Base-by-base conservation (phyloP, 2,329 filamentous ascomycete genomes). In the Harringtonia aguacate region DNA sequence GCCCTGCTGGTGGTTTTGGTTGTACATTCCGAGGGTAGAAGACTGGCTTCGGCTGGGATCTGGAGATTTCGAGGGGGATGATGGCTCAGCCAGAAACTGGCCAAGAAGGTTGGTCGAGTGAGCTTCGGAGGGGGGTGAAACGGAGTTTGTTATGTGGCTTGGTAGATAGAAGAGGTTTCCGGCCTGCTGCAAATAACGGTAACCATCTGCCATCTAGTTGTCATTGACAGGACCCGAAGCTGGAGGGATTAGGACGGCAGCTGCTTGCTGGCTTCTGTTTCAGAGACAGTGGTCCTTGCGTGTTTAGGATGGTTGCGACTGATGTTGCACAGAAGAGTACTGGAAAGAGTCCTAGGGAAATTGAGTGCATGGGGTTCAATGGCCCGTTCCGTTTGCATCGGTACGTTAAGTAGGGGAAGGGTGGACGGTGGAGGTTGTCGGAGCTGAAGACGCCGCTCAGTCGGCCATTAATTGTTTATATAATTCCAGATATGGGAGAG, bases 191-290 rank as follows among this genome's bases (percentile, higher is more conserved):
- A 69, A 64, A 68, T 78, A 79, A 65, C 70, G 70, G 67, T 75
- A 75, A 74, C 73, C 76, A 78, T 83, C 76, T 68, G 79, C 78
- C 77, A 81, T 79, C 70, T 76, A 79, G 72, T 55, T 61, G 54
- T 53, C 54, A 56, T 57, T 50, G 61, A 62, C 41, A 46, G 48
- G 45, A 42, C 35, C 18, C 31, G 21, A 7, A 35, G 15, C 14
- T 6, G 34, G 31, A 13, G 31, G 22, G 39, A 38, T 37, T 37
- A 42, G 36, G 33, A 34, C 17, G 33, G 40, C 42, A 36, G 36
- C 29, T 17, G 34, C 38, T 41, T 24, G 36, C 15, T 28, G 24
- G 46, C 46, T 41, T 39, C 41, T 24, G 34, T 12, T 17, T 15
- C 14, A n/a, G 36, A 36, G 20, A 17, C 31, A 33, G 27, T 6